Base-by-base conservation (phyloP, 192 early-diverging fungal species). In the Coemansia aciculifera region DNA sequence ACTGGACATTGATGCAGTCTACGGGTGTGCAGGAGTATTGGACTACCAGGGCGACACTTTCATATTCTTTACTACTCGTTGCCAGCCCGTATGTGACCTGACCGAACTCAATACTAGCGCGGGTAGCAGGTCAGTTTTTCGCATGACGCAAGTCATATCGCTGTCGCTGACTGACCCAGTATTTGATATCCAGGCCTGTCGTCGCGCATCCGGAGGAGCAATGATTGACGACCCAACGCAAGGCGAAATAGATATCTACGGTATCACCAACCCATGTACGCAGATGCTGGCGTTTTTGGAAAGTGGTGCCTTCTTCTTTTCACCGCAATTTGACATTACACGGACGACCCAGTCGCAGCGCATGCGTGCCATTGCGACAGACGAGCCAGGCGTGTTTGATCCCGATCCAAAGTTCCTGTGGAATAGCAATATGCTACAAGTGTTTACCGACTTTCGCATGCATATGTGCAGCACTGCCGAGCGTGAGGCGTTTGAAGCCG, bases 301-400 rank as follows among this genome's bases (percentile, higher is more conserved):
- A 46, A 88, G 87, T 65, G 95, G 95, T 17, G 90, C 89, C 3
- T 99, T 99, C 72, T 99, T 93, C 79, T 99, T 95, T 76, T 91
- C 93, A 5, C 89, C 92, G 0, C 86, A 86, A 42, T 90, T 92
- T 62, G 98, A 99, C 72, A 79, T 99, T 39, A 96, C 96, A 1
- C 89, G 91, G 24, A 89, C 87, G 5, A 67, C 89, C 9, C 93
- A 94, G 79, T 78, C 85, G 56, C 88, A 92, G 81, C 79, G 84
- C 49, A 57, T 82, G 62, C 73, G 83, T 15, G 59, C 66, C 5
- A 52, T 73, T 23, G 46, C 76, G 11, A 67, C 61, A 24, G 64
- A 59, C 32, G 83, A 86, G 63, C 80, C 84, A 6, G 65, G 77
- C 8, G 74, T 74, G 10, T 70, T 70, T 32, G 75, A 84, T 4